phyloP scores from a whole-genome alignment of 73 alveolate genomes.

The Stentor coeruleus region DNA sequence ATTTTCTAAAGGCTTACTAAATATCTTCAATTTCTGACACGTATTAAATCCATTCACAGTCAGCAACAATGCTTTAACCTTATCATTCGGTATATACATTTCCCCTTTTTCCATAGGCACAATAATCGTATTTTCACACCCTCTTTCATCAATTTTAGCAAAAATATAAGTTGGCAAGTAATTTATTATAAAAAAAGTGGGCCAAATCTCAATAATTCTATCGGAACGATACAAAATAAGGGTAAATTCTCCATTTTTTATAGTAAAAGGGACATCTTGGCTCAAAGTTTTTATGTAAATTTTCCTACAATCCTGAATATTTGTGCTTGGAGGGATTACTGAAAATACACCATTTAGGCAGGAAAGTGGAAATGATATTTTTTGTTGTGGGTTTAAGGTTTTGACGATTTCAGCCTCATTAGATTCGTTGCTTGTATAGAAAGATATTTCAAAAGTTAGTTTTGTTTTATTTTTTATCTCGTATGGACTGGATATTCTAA shows the following conservation, averaged over 20 bases:
- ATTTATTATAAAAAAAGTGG: background rate
- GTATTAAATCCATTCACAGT: background rate
- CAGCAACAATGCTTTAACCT: background rate
- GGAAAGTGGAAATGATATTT: background rate
- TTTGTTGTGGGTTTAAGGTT: background rate
- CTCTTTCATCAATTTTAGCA: background rate
- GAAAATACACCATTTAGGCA: background rate
- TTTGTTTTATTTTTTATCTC: background rate
- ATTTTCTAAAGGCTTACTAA: background rate
- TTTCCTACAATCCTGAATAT: background rate
- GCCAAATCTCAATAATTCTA: background rate
- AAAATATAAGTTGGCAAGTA: background rate
- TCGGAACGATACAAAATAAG: background rate
- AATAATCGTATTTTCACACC: no score
- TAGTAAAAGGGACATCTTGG: background rate
- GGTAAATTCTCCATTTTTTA: background rate
- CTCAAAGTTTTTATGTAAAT: no score
- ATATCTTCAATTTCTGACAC: background rate
- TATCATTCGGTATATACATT: no score
- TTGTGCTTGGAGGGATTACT: background rate
- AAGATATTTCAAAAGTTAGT: no score
- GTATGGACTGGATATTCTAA: background rate
- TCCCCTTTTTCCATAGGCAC: no score
- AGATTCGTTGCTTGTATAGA: background rate
- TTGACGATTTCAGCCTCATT: background rate